Conservation (phyloP, 2,329 filamentous ascomycete genomes). For the Hortaea werneckii region DNA sequence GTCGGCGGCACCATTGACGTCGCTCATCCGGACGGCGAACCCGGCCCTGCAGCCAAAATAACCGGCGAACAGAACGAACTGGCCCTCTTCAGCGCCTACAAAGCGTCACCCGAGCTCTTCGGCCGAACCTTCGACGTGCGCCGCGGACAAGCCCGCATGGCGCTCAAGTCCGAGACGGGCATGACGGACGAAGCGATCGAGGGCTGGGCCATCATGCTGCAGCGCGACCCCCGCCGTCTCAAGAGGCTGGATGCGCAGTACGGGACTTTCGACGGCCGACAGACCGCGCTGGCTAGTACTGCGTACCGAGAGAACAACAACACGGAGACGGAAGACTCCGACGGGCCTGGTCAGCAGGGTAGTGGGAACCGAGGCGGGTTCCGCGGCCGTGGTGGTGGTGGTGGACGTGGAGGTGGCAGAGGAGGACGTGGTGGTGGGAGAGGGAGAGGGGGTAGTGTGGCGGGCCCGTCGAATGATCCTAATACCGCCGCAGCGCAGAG, state of each 20-base stretch:
- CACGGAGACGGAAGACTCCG: slow-evolving; percentile 49
- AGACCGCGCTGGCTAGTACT: slow-evolving; percentile 55
- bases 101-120: slow-evolving; percentile 55
- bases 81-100: slow-evolving; percentile 62
- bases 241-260: slow-evolving; percentile 62
- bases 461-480: slow-evolving; percentile 56
- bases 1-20: slow-evolving; percentile 80
- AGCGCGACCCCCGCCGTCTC: slow-evolving; percentile 58
- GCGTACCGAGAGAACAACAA: slow-evolving; percentile 50
- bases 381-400: slow-evolving; percentile 41
- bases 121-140: slow-evolving; percentile 61
- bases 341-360: slow-evolving; percentile 27
- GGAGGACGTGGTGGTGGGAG: slow-evolving; percentile 41
- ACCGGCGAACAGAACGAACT: slow-evolving; percentile 50
- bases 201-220: slow-evolving; percentile 84
- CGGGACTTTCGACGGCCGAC: slow-evolving; percentile 54
- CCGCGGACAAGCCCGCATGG: slow-evolving; percentile 50
- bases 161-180: slow-evolving; percentile 63
- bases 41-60: slow-evolving; percentile 35
- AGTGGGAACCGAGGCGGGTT: slow-evolving; percentile 29
- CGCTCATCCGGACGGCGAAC: slow-evolving; percentile 39
- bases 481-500: slow-evolving; percentile 60
- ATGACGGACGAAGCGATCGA: slow-evolving; percentile 93
- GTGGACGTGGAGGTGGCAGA: too few relatives aligned
- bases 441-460: slow-evolving; percentile 44